phyloP scores from a whole-genome alignment of 2,329 filamentous ascomycete genomes.

The Trichoderma atroviride region DNA sequence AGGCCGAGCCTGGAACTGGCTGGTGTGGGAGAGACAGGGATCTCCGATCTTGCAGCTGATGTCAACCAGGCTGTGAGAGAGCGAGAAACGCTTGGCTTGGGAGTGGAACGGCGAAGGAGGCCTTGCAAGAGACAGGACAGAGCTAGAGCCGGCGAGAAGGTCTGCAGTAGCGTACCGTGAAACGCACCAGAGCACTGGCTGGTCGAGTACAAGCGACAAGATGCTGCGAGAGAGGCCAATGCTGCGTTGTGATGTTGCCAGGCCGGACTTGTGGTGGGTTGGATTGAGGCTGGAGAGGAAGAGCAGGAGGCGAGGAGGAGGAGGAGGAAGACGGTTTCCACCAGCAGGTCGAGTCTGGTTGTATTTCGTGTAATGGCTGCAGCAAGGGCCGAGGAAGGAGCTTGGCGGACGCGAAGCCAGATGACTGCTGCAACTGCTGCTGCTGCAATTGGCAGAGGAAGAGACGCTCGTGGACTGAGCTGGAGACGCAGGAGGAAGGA shows the following conservation, averaged over 20 bases:
- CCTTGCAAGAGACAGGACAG: background rate
- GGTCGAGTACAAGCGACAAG: background rate
- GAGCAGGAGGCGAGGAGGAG: background rate
- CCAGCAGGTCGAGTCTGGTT: background rate
- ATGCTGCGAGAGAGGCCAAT: background rate
- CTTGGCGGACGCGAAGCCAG: background rate
- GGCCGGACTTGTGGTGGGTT: background rate
- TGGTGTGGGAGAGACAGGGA: conserved; percentile 1
- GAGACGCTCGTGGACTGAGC: background rate
- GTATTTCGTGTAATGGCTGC: background rate
- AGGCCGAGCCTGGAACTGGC: conserved; percentile 5
- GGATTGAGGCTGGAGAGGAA: background rate
- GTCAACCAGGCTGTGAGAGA: background rate
- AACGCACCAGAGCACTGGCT: background rate
- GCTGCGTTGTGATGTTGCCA: background rate
- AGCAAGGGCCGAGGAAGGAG: background rate
- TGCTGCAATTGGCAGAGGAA: background rate
- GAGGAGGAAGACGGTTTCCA: background rate
- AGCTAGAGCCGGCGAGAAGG: background rate
- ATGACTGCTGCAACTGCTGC: background rate
- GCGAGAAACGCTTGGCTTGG: background rate
- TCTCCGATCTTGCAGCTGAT: background rate
- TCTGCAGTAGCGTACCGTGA: conserved; percentile 8
- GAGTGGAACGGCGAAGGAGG: background rate
- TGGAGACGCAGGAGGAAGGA: background rate